A percentile compares a stretch with the other conserved stretches of the same genome.
phyloP scores from a whole-genome alignment of 202 grass and related monocot species.

The Eragrostis tef region DNA sequence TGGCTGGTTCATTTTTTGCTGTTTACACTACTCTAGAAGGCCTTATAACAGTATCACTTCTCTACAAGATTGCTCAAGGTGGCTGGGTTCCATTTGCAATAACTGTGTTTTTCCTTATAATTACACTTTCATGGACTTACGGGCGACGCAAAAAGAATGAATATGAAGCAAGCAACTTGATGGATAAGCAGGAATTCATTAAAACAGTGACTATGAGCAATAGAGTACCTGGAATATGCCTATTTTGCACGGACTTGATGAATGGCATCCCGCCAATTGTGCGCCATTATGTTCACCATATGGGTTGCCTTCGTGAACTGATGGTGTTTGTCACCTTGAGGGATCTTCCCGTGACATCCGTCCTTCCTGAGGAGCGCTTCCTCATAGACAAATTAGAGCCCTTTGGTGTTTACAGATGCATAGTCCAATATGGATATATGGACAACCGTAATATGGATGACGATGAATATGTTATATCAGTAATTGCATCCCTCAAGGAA shows the following conservation, averaged over 20 bases:
- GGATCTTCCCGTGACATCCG: slow-evolving; percentile 60
- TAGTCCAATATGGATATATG: slow-evolving; percentile 83
- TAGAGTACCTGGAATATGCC: slow-evolving; percentile 62
- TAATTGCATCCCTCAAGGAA: slow-evolving; percentile 61
- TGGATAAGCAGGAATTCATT: slow-evolving; percentile 59
- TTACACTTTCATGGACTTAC: slow-evolving; percentile 79
- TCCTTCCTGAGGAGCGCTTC: slow-evolving; percentile 73
- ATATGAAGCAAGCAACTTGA: slow-evolving; percentile 59
- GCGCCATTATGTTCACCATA: slow-evolving; percentile 61
- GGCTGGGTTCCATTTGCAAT: slow-evolving; percentile 84
- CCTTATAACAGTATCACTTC: slow-evolving; percentile 63
- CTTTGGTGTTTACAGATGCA: slow-evolving; percentile 69
- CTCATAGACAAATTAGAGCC: slow-evolving; percentile 66
- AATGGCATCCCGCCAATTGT: slow-evolving; percentile 83
- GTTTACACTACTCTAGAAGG: slow-evolving; percentile 57
- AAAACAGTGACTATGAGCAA: slow-evolving; percentile 43
- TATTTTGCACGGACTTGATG: slow-evolving; percentile 84
- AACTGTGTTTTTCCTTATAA: slow-evolving; percentile 61
- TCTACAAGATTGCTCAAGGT: slow-evolving; percentile 71
- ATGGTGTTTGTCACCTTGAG: slow-evolving; percentile 76
- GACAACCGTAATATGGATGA: slow-evolving; percentile 67
- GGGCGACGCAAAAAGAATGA: slow-evolving; percentile 66
- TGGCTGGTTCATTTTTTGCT: slow-evolving; percentile 49
- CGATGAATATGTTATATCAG: slow-evolving; percentile 61
- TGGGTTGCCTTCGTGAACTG: slow-evolving; percentile 57